phyloP scores from a whole-genome alignment of 805 yeast species.

The Metschnikowia aberdeeniae region DNA sequence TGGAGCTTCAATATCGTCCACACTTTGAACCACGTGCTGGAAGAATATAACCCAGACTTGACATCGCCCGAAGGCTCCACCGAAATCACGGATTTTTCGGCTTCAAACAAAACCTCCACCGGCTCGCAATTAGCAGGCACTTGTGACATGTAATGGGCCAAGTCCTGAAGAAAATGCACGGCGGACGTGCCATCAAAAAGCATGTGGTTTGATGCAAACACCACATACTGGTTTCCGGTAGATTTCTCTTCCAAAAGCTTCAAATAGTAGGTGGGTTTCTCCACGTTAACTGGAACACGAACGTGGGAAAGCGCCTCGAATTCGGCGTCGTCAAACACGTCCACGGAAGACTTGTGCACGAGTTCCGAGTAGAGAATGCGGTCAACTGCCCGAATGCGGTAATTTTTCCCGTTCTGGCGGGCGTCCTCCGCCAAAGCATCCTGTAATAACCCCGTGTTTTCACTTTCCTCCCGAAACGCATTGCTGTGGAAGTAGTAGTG shows the following conservation, averaged over 20 bases:
- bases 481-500: constrained; percentile 9
- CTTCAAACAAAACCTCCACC: constrained; percentile 5
- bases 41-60: constrained; percentile 7
- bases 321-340: constrained; percentile 2
- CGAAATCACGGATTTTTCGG: neutral
- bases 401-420: constrained; percentile 8
- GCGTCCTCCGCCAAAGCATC: neutral
- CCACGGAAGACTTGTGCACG: constrained; percentile 4
- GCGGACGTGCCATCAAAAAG: constrained; percentile 15
- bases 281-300: constrained; percentile 8
- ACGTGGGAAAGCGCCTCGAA: constrained; percentile 3
- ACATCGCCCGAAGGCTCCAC: constrained; percentile 1
- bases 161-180: constrained; percentile 10
- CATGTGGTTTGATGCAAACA: constrained; percentile 13
- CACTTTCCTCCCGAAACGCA: constrained; percentile 7
- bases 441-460: neutral
- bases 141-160: constrained; percentile 2
- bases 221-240: constrained; percentile 6
- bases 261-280: constrained; percentile 10
- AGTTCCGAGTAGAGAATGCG: constrained; percentile 9
- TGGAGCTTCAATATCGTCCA: neutral
- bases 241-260: neutral
- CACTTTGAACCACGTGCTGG: neutral
- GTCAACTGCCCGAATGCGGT: constrained; percentile 4
- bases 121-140: neutral